Conservation (phyloP, 805 yeast species). For the Kregervanrija delftensis region DNA sequence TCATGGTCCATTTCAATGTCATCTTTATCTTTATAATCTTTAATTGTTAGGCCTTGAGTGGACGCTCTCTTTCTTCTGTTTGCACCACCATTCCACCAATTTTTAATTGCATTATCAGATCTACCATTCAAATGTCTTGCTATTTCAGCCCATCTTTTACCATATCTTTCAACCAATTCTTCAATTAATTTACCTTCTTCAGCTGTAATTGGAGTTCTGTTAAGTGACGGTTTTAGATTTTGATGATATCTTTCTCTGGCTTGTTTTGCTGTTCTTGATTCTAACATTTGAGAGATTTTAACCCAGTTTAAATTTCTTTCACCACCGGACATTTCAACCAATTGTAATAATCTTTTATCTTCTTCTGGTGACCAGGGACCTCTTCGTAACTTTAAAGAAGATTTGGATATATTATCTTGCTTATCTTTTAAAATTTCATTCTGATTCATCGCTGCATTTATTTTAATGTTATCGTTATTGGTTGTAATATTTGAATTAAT, state of each 20-base stretch:
- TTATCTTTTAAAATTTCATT: conserved; percentile 5
- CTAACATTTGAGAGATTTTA: conserved; percentile 63
- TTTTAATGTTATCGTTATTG: not conserved
- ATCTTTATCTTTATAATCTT: not conserved
- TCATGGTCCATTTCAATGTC: not conserved
- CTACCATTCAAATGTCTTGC: conserved; percentile 83
- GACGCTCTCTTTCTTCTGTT: conserved; percentile 61
- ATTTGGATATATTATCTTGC: conserved; percentile 1
- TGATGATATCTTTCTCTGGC: conserved; percentile 90
- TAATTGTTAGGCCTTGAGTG: not conserved
- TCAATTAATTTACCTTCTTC: conserved; percentile 83
- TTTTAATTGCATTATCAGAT: conserved; percentile 85
- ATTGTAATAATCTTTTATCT: conserved; percentile 62
- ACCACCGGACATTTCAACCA: conserved; percentile 68
- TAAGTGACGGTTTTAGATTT: conserved; percentile 77
- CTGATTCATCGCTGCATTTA: not conserved
- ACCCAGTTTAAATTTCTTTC: conserved; percentile 68
- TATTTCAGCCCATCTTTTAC: conserved; percentile 92
- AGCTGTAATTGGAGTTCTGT: conserved; percentile 72
- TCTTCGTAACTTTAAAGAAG: conserved; percentile 32
- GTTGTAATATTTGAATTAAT: too few relatives aligned
- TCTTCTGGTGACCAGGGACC: conserved; percentile 93
- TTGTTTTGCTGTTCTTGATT: conserved; percentile 82
- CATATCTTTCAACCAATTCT: conserved; percentile 67
- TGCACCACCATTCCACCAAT: conserved; percentile 97